Evolutionary conservation across 2,329 filamentous ascomycete species (phyloP).

Genomic region (Coccinonectria pachysandricola): DNA sequence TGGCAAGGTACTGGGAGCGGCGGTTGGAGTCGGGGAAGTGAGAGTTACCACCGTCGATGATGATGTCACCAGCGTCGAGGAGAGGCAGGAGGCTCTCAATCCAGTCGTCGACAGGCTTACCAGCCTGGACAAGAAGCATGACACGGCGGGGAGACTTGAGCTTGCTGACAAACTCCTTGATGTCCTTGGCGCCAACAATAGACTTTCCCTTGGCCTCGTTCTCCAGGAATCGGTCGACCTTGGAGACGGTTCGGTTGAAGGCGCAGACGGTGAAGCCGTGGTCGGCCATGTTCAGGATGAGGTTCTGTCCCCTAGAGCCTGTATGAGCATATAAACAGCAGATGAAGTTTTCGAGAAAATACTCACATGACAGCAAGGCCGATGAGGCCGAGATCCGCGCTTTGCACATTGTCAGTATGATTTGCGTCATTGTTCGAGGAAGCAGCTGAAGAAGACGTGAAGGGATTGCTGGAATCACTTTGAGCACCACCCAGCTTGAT

Average conservation of each 20-base stretch:
- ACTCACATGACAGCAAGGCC: conserved; percentile 82
- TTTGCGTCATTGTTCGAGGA: no score
- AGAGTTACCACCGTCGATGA: conserved; percentile 97
- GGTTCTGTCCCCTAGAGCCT: conserved; percentile 71
- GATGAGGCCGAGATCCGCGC: conserved; percentile 85
- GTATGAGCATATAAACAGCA: no score
- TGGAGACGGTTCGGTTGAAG: conserved; percentile 97
- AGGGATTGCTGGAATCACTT: no score
- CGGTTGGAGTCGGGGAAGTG: conserved; percentile 99
- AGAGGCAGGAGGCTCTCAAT: conserved; percentile 87
- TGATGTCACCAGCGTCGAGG: conserved; percentile 83
- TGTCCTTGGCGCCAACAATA: conserved; percentile 84
- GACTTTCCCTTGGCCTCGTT: conserved; percentile 95
- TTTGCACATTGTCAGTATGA: conserved; percentile 48
- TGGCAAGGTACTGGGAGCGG: conserved; percentile 75
- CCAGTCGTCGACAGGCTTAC: conserved; percentile 96
- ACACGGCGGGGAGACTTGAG: conserved; percentile 94
- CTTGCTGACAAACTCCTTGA: conserved; percentile 91
- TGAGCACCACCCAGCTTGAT: conserved; percentile 58
- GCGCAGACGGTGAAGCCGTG: conserved; percentile 94
- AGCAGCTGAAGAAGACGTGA: no score
- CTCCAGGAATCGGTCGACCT: conserved; percentile 88
- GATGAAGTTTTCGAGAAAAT: no score
- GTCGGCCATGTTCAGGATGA: conserved; percentile 83
- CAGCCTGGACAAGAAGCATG: conserved; percentile 98